These are phyloP conservation scores for Aristolochia californica DNA, from an alignment of 164 flowering plant species.

Conservation along the genomic window DNA sequence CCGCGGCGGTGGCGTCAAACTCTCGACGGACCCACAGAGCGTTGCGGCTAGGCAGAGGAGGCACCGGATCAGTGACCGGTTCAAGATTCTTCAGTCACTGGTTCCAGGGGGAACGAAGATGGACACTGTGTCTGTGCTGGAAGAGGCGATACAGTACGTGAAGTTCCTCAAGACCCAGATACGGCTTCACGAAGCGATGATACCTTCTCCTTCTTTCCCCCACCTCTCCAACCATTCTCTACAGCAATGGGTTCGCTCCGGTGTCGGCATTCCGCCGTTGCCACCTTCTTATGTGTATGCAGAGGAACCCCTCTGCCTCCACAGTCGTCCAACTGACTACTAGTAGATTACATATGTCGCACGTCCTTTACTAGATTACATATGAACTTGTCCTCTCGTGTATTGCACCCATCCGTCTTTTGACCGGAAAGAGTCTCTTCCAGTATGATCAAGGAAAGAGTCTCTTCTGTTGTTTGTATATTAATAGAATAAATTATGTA, in stretches of 20 bases:
- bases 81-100: slow-evolving; percentile 66
- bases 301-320: neutral
- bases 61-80: slow-evolving; percentile 67
- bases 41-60: slow-evolving; percentile 73
- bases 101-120: slow-evolving; percentile 76
- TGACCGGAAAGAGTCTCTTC: no score
- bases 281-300: slow-evolving; percentile 1
- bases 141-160: slow-evolving; percentile 76
- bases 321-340: neutral
- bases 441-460: no score
- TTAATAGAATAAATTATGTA: no score
- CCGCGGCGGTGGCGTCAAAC: no score
- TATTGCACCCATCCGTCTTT: no score
- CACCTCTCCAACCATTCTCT: neutral
- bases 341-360: neutral
- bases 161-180: slow-evolving; percentile 72
- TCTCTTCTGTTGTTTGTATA: no score
- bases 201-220: slow-evolving; percentile 4
- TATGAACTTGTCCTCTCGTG: no score
- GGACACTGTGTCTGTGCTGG: slow-evolving; percentile 82
- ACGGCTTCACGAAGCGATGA: slow-evolving; percentile 53
- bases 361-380: no score
- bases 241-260: neutral
- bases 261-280: neutral
- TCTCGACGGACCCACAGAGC: slow-evolving; percentile 84